Evolutionary conservation across 805 yeast species (phyloP).

Genomic region (Ogataea henricii): DNA sequence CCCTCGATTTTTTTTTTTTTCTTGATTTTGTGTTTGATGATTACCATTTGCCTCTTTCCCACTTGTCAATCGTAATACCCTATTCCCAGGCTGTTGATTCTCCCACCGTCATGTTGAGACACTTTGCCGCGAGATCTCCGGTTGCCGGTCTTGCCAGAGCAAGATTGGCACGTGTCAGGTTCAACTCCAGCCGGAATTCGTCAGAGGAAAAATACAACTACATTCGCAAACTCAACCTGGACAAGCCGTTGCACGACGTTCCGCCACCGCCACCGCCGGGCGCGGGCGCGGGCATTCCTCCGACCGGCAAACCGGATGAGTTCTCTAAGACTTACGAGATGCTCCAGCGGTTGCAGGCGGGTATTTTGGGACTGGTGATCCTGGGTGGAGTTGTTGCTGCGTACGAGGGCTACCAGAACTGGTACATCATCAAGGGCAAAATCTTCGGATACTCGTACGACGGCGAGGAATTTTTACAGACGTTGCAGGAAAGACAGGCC

Average conservation of each 20-base stretch:
- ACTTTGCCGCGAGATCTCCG: not conserved
- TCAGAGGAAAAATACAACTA: slow-evolving; percentile 3
- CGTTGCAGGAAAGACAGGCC: slow-evolving; percentile 35
- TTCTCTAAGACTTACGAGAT: slow-evolving; percentile 37
- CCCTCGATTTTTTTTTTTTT: not conserved
- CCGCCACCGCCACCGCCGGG: no score
- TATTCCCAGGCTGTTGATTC: not conserved
- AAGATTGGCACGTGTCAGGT: not conserved
- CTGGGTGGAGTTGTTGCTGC: slow-evolving; percentile 42
- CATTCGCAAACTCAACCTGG: slow-evolving; percentile 5
- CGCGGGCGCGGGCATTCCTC: no score
- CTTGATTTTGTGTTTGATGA: no score
- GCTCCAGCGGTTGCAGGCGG: slow-evolving; percentile 46
- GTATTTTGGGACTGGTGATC: slow-evolving; percentile 43
- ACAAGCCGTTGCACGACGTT: slow-evolving; percentile 3
- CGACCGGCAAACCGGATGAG: slow-evolving; percentile 12
- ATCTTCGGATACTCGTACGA: slow-evolving; percentile 35
- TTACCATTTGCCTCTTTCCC: no score
- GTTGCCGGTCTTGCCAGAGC: not conserved
- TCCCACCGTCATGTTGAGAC: not conserved
- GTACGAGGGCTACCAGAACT: slow-evolving; percentile 44
- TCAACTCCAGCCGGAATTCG: not conserved
- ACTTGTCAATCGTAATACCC: no score
- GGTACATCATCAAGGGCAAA: slow-evolving; percentile 40
- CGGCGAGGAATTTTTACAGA: slow-evolving; percentile 40